Conservation (phyloP, 768 basidiomycete genomes). For the Tulasnella sp. region DNA sequence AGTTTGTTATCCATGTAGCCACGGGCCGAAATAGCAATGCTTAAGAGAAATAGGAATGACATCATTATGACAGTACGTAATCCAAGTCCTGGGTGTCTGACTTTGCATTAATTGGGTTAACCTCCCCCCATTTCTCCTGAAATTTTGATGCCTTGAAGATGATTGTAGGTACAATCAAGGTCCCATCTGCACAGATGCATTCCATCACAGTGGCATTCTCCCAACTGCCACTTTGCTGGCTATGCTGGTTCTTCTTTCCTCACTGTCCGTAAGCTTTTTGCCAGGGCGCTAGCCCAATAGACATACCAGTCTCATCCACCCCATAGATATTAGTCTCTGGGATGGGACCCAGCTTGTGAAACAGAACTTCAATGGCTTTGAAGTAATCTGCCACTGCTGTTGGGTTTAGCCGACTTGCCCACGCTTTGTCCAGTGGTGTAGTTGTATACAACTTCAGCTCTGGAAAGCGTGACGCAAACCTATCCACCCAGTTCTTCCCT, state of each 20-base stretch:
- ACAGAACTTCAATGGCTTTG: neutral
- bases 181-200: slow-evolving; percentile 3
- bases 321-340: slow-evolving; percentile 10
- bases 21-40: slow-evolving; percentile 27
- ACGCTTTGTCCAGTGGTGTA: slow-evolving; percentile 1
- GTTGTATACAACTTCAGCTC: slow-evolving; percentile 1
- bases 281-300: neutral
- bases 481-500: slow-evolving; percentile 10
- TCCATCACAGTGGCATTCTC: slow-evolving; percentile 15
- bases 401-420: slow-evolving; percentile 4
- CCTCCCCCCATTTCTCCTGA: neutral
- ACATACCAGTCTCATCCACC: slow-evolving; percentile 13
- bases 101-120: slow-evolving; percentile 9
- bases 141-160: slow-evolving; percentile 12
- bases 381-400: slow-evolving; percentile 6
- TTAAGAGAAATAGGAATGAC: slow-evolving; percentile 5
- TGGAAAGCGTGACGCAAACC: slow-evolving; percentile 9
- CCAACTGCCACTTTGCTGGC: neutral
- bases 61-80: slow-evolving; percentile 2
- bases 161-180: slow-evolving; percentile 4
- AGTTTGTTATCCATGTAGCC: slow-evolving; percentile 32
- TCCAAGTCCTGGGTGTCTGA: neutral
- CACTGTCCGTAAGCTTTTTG: slow-evolving; percentile 6
- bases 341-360: neutral
- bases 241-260: neutral